phyloP scores from a whole-genome alignment of 495 filamentous ascomycete species.

The Neurospora sp. region DNA sequence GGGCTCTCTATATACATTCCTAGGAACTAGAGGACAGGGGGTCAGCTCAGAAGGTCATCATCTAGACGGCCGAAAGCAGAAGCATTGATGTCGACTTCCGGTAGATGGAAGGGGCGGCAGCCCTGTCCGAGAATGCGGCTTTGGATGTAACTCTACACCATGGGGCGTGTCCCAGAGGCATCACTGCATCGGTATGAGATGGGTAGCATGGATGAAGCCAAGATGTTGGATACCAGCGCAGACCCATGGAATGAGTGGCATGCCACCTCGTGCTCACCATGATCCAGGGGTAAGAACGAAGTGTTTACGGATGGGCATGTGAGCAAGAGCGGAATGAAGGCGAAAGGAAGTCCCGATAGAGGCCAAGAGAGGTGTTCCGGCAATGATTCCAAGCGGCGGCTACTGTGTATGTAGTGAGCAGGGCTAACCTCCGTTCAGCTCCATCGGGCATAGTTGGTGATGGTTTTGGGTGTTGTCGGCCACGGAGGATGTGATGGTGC shows the following conservation, averaged over 20 bases:
- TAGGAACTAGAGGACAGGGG: neutral
- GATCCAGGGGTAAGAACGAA: neutral
- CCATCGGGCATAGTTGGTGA: neutral
- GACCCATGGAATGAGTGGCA: neutral
- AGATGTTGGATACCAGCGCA: neutral
- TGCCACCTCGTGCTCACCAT: neutral
- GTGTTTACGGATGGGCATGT: neutral
- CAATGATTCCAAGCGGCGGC: too few relatives aligned
- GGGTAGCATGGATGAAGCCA: neutral
- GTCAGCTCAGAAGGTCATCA: neutral
- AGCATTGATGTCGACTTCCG: conserved; percentile 1
- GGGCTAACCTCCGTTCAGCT: neutral
- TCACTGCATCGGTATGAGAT: neutral
- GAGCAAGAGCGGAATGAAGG: neutral
- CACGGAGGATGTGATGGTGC: neutral
- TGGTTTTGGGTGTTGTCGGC: neutral
- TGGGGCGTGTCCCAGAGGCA: neutral
- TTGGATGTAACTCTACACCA: conserved; percentile 13
- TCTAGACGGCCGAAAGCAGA: neutral
- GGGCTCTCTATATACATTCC: neutral
- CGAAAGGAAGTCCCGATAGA: neutral
- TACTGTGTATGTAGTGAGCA: too few relatives aligned
- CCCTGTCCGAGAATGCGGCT: conserved; percentile 18
- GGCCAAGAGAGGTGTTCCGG: too few relatives aligned
- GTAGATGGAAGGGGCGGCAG: conserved; percentile 16